Evolutionary conservation across 257 asterid species (phyloP), one percentile per base, ranked within the genome.

Genomic region (Fraxinus excelsior): DNA sequence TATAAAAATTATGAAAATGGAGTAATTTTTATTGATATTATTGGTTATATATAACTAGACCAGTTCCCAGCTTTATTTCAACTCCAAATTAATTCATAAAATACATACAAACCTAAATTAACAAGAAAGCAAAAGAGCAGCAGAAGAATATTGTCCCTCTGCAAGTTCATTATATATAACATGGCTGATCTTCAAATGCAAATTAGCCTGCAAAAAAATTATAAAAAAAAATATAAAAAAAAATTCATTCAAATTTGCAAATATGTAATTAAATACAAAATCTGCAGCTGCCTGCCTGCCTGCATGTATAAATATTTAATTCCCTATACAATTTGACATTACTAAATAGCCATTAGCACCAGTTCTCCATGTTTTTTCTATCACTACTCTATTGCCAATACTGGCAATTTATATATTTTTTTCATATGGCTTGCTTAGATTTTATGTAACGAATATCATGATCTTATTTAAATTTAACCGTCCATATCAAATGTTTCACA

Each of bases 91-190:
- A n/a, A n/a, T n/a, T n/a, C n/a, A n/a, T n/a, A n/a, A n/a, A n/a
- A n/a, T n/a, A n/a, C n/a, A n/a, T n/a, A 28, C 62, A 51, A 32
- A 82, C 85, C 85, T 78, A 74, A 70, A 21, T 51, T 32, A 42
- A 74, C 0, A 25, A 82, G 68, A 65, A 75, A 68, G 72, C 11
- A 80, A 18, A 56, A 68, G 19, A 82, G 40, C 72, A 74, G 9
- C 38, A 60, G 72, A 74, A 82, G 60, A 66, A 65, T 37, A 5
- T 42, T 4, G 4, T 49, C 70, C 28, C 65, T 28, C 60, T 67
- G 53, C 19, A 44, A 13, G 53, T 44, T 44, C n/a, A 44, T 44
- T 13, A 3, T 12, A 13, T 3, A 44, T 44, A 13, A 44, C 1
- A 44, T 1, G 19, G 14, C 5, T 44, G 19, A 14, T 44, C 19